Conservation (phyloP, 2,329 filamentous ascomycete genomes). For the Aspergillus sclerotialis region DNA sequence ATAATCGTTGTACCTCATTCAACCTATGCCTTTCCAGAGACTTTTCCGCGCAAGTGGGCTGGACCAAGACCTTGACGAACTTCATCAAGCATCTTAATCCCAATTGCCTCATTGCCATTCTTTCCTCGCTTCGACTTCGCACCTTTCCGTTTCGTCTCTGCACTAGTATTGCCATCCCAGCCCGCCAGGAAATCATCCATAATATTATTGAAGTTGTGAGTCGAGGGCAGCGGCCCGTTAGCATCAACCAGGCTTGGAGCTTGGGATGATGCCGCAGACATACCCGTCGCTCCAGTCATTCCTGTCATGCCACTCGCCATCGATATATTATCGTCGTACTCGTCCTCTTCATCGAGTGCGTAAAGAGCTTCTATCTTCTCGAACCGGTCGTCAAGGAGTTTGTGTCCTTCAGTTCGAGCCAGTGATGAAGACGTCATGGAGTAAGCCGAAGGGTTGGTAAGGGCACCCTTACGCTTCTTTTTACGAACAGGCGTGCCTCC, state of each 20-base stretch:
- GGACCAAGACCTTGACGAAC: constrained; percentile 74
- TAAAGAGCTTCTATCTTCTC: constrained; percentile 85
- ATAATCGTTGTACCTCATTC: constrained; percentile 9
- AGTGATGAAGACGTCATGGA: constrained; percentile 88
- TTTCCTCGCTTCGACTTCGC: constrained; percentile 58
- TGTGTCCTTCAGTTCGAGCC: constrained; percentile 78
- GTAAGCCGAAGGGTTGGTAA: constrained; percentile 80
- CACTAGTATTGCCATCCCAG: constrained; percentile 38
- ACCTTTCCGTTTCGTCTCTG: constrained; percentile 36
- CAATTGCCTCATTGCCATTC: constrained; percentile 72
- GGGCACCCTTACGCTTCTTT: constrained; percentile 93
- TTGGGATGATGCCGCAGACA: constrained; percentile 47
- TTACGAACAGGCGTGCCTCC: constrained; percentile 59
- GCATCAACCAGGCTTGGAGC: constrained; percentile 48
- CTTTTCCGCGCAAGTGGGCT: constrained; percentile 49
- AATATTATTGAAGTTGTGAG: constrained; percentile 78
- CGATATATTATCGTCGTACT: constrained; percentile 47
- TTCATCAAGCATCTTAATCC: constrained; percentile 85
- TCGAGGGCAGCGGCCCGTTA: constrained; percentile 48
- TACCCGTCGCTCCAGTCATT: constrained; percentile 55
- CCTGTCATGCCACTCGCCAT: constrained; percentile 40
- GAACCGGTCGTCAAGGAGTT: constrained; percentile 80
- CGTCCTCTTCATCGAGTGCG: constrained; percentile 52
- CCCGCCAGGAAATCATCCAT: constrained; percentile 86
- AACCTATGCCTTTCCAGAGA: constrained; percentile 25